Conservation (phyloP, 2,329 filamentous ascomycete species). For the Trematosphaeria pertusa region DNA sequence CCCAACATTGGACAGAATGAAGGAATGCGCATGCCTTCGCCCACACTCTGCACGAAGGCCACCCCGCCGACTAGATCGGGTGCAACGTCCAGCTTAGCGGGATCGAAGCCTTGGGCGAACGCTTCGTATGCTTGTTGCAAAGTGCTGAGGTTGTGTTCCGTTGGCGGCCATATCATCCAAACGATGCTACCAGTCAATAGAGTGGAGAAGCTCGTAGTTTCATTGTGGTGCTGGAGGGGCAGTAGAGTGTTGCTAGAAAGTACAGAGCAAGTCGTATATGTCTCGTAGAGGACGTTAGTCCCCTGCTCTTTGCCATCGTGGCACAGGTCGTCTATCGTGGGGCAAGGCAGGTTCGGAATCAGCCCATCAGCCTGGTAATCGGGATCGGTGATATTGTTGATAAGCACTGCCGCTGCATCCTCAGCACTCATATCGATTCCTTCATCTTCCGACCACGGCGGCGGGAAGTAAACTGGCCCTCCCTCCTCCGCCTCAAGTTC, state of each 20-base stretch:
- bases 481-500: slow-evolving; percentile 5
- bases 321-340: slow-evolving; percentile 15
- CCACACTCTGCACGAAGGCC: slow-evolving; percentile 17
- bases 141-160: slow-evolving; percentile 18
- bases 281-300: slow-evolving; percentile 7
- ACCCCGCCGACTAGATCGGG: slow-evolving; percentile 23
- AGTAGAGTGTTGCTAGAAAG: slow-evolving; percentile 13
- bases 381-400: slow-evolving; percentile 11
- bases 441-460: background rate
- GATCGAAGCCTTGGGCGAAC: slow-evolving; percentile 1
- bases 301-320: slow-evolving; percentile 1
- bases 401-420: slow-evolving; percentile 7
- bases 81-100: slow-evolving; percentile 1
- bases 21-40: slow-evolving; percentile 23
- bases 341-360: slow-evolving; percentile 16
- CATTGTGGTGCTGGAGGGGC: slow-evolving; percentile 24
- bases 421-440: background rate
- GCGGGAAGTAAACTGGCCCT: slow-evolving; percentile 3
- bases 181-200: slow-evolving; percentile 23
- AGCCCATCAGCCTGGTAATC: background rate
- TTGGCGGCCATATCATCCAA: slow-evolving; percentile 34
- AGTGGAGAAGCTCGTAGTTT: slow-evolving; percentile 20
- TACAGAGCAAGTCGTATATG: slow-evolving; percentile 10
- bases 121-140: slow-evolving; percentile 17
- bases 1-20: slow-evolving; percentile 22